Evolutionary conservation across 805 yeast species (phyloP), one percentile per base, ranked within the genome.

Genomic region (Lachancea quebecensis): DNA sequence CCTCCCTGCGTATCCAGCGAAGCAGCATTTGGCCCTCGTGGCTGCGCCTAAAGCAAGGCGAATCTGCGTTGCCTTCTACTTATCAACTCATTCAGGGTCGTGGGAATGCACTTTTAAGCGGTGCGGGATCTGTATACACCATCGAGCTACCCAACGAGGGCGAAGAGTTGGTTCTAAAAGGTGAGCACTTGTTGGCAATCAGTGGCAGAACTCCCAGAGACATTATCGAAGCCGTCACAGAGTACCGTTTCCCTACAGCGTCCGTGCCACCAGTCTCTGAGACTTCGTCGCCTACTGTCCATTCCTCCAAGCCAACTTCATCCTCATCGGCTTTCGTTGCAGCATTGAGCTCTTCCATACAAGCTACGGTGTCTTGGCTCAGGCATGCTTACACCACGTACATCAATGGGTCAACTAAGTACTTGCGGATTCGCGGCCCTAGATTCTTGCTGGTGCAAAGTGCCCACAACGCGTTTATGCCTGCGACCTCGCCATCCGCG

Each of bases 371-470:
- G 6, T 48, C 50, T 40, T 53, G 53, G 48, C 10, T 48, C 16
- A 43, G 45, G 29, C 41, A 33, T 16, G 12, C 25, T 9, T 56
- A 49, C 44, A 41, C 53, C 31, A 44, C 17, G 6, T 29, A 48
- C 9, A 45, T 53, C 41, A 55, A 50, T 40, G 62, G 62, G 10
- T 54, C 59, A 5, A 46, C 54, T 10, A 52, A 50, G 28, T 60
- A 56, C 36, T 45, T 63, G n/a, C 55, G 53, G 41, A 54, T 64
- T 2, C 52, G 49, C 29, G 69, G 69, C 2, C 69, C 69, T 40
- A 59, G 69, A 52, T 51, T 58, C 8, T 28, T 65, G 9, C 45
- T 64, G n/a, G 51, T 65, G 1, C 69, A 65, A 49, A 61, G 55
- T 39, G 49, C 56, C 15, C 48, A 49, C 46, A 53, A 51, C 28